A percentile compares a stretch with the other conserved stretches of the same genome.
These are phyloP conservation scores for Podospora fimiseda DNA, from an alignment of 495 filamentous ascomycete species.

Conservation along the genomic window DNA sequence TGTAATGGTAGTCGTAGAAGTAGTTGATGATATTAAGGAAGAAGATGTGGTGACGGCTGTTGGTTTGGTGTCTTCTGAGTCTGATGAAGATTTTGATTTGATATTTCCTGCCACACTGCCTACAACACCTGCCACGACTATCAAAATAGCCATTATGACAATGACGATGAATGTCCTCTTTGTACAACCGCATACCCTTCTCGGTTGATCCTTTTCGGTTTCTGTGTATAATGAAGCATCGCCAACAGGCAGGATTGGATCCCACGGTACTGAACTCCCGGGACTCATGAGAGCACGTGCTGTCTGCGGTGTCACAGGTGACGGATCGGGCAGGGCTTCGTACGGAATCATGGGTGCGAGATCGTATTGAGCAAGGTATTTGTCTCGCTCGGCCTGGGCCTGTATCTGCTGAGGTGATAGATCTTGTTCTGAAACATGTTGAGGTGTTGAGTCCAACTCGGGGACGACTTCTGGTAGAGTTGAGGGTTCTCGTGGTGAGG, in stretches of 20 bases:
- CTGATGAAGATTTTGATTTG: neutral
- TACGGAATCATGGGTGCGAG: slow-evolving; percentile 17
- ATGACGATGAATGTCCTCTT: slow-evolving; percentile 21
- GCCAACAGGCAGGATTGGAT: neutral
- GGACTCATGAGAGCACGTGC: slow-evolving; percentile 5
- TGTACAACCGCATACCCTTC: slow-evolving; percentile 19
- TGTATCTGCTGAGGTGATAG: slow-evolving; percentile 1
- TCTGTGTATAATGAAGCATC: neutral
- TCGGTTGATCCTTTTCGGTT: slow-evolving; percentile 1
- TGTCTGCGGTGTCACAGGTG: neutral
- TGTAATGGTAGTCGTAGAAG: slow-evolving; percentile 3
- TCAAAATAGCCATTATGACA: slow-evolving; percentile 9
- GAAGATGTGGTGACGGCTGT: neutral
- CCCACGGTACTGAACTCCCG: slow-evolving; percentile 14
- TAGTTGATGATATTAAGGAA: neutral
- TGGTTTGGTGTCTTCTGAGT: neutral
- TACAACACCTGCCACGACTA: slow-evolving; percentile 22
- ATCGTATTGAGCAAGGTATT: slow-evolving; percentile 23
- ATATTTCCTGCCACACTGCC: slow-evolving; percentile 22
- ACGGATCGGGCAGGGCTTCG: neutral
- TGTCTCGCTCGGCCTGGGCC: slow-evolving; percentile 12
- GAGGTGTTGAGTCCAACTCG: slow-evolving; percentile 1
- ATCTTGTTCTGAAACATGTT: slow-evolving; percentile 12
- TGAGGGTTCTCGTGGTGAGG: neutral
- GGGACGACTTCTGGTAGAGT: slow-evolving; percentile 15